Evolutionary conservation across 345 rosid species (phyloP), one percentile per base, ranked within the genome.

Genomic region (Salix arbutifolia): DNA sequence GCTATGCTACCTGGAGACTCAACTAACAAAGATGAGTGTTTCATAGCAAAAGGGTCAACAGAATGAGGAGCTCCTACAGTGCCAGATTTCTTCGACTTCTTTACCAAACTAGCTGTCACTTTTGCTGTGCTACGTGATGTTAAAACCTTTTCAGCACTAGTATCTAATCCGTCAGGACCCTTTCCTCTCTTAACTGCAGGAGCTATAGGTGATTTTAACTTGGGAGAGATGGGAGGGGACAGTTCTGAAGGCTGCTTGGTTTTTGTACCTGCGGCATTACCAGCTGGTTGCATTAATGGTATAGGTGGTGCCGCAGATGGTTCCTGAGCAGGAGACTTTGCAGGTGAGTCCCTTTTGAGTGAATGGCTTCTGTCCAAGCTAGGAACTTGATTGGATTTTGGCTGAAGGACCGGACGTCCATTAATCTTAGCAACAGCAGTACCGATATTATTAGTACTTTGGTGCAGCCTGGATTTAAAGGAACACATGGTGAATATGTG

Each of bases 401-500:
- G 97, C 52, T 92, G 90, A 74, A 90, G 97, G 65, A 91, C 92
- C 2, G 83, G 88, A 1, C 92, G 88, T 28, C 91, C 93, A 53
- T 88, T 84, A 81, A 86, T 85, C 25, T 71, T 83, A 13, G 85
- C 76, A 76, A 86, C 68, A 40, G 79, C 65, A 71, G 78, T 74
- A 44, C 68, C 60, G 67, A 75, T 40, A 69, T 73, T 56, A 23
- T 52, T 65, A 37, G 72, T 40, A 12, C 21, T 42, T 26, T 18
- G 68, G 38, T 75, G 76, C 67, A 50, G 79, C 77, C 85, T 87
- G 26, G 79, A 56, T 70, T 91, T 89, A 44, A 89, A 85, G 73
- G 92, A 84, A 83, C 91, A 87, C 96, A 91, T 91, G 23, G n/a
- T 1, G 66, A 21, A 5, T 4, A 21, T 23, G 69, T 31, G 69